Base-by-base conservation (phyloP, 148 eudicot genomes). In the Euryodendron excelsum region DNA sequence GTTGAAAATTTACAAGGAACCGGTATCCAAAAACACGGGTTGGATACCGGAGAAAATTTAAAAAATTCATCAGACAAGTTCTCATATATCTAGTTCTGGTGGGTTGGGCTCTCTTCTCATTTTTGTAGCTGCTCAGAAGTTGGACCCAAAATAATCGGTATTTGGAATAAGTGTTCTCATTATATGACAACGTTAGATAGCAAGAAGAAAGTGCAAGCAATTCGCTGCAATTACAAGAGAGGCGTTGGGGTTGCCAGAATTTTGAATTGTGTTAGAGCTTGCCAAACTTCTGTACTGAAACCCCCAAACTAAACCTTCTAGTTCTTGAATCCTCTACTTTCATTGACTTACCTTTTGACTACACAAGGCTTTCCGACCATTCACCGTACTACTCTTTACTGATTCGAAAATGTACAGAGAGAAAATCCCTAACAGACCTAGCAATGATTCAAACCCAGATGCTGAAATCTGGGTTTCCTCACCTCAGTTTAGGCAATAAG, bases 381-480 rank as follows among this genome's bases (percentile, higher is more conserved):
- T 69, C 84, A 52, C 20, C 78, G 1, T 41, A 28, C 55, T 81
- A 81, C 47, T n/a, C 62, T 4, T 75, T 68, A 52, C 74, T 79
- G 48, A 81, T 86, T 60, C 44, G 69, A 77, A 69, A 77, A 68
- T 86, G 80, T 75, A 77, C 33, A 21, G 59, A 31, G 53, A 56
- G 15, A 72, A 81, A 77, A 56, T 79, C 83, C 5, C 11, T 56
- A 13, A 59, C 31, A 73, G 78, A 81, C 74, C 21, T 81, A 12
- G 67, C 70, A 27, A 67, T 73, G 27, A 77, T 86, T 53, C 86
- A 79, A 23, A 69, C 80, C 71, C 77, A 83, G 27, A 80, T 86
- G 81, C 76, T 21, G 52, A 66, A 69, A 61, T 39, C 62, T 1
- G 83, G 86, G 12, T 84, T 84, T 69, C 74, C 82, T 81, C 77